A percentile compares a stretch with the other conserved stretches of the same genome.
Evolutionary conservation across 768 basidiomycete genomes (phyloP).

Genomic region (Panaeolus cyanescens): DNA sequence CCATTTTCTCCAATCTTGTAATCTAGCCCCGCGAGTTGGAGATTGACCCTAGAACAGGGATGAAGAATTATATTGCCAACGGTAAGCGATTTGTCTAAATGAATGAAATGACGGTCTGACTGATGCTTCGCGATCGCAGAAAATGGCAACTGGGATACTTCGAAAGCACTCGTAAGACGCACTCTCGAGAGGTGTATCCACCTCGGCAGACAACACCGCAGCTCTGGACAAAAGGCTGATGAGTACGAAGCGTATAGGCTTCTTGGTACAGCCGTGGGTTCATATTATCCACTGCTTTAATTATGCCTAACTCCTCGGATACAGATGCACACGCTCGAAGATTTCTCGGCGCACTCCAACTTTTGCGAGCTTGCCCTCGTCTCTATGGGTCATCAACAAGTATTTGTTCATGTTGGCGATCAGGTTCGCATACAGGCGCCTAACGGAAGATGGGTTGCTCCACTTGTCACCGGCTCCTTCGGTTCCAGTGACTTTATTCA

Average conservation of each 20-base stretch:
- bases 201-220: constrained; percentile 64
- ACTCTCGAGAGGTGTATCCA: constrained; percentile 80
- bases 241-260: constrained; percentile 81
- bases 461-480: constrained; percentile 84
- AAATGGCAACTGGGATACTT: constrained; percentile 85
- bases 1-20: no score
- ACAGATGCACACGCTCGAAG: constrained; percentile 80
- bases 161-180: constrained; percentile 73
- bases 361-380: constrained; percentile 85
- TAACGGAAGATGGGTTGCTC: constrained; percentile 74
- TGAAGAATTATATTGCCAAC: constrained; percentile 97
- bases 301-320: neutral
- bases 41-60: constrained; percentile 81
- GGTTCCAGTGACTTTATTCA: constrained; percentile 80
- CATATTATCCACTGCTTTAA: constrained; percentile 10
- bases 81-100: constrained; percentile 31
- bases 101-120: neutral
- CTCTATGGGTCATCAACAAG: constrained; percentile 68
- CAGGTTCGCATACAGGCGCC: constrained; percentile 74
- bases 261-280: constrained; percentile 65
- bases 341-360: constrained; percentile 89
- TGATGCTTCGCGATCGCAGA: constrained; percentile 37
- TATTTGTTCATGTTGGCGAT: constrained; percentile 89
- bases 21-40: constrained; percentile 77
- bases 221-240: constrained; percentile 61